A percentile compares a stretch with the other conserved stretches of the same genome.
phyloP scores from a whole-genome alignment of 2,329 filamentous ascomycete genomes.

The Colletotrichum tofieldiae region DNA sequence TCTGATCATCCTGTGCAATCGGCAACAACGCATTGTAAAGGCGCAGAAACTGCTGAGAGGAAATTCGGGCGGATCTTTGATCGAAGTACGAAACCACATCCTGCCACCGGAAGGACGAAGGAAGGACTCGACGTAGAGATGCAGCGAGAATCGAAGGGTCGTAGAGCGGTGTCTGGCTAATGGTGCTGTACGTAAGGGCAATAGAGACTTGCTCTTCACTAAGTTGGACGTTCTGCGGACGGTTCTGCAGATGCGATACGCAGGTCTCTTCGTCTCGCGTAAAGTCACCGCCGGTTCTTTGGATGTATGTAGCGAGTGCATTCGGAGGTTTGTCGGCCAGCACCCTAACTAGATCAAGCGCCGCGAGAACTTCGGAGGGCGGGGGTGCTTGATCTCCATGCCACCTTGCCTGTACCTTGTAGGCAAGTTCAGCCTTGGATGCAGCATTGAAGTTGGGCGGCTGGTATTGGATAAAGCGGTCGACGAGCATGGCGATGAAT shows the following conservation, averaged over 20 bases:
- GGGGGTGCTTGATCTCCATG: slow-evolving; percentile 71
- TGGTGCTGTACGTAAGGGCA: slow-evolving; percentile 78
- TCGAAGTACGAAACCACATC: slow-evolving; percentile 87
- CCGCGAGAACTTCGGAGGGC: slow-evolving; percentile 80
- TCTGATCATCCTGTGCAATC: slow-evolving; percentile 73
- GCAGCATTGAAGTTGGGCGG: slow-evolving; percentile 88
- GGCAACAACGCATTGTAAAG: slow-evolving; percentile 86
- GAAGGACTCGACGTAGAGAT: slow-evolving; percentile 74
- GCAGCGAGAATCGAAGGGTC: slow-evolving; percentile 72
- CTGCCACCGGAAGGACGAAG: slow-evolving; percentile 77
- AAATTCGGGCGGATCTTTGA: slow-evolving; percentile 81
- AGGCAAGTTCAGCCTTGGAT: slow-evolving; percentile 78
- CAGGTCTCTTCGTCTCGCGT: slow-evolving; percentile 83
- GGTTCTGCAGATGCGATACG: slow-evolving; percentile 67
- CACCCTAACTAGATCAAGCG: slow-evolving; percentile 78
- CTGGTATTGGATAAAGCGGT: slow-evolving; percentile 89
- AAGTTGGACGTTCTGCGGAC: slow-evolving; percentile 72
- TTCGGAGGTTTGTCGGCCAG: slow-evolving; percentile 72
- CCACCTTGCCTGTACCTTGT: slow-evolving; percentile 79
- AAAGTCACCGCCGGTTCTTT: slow-evolving; percentile 80
- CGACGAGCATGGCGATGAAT: slow-evolving; percentile 85
- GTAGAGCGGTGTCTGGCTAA: slow-evolving; percentile 70
- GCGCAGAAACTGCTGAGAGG: slow-evolving; percentile 83
- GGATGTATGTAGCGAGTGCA: slow-evolving; percentile 77
- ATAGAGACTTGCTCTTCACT: slow-evolving; percentile 87